Conservation (phyloP, 2,329 filamentous ascomycete species). For the Periglandula ipomoeae region DNA sequence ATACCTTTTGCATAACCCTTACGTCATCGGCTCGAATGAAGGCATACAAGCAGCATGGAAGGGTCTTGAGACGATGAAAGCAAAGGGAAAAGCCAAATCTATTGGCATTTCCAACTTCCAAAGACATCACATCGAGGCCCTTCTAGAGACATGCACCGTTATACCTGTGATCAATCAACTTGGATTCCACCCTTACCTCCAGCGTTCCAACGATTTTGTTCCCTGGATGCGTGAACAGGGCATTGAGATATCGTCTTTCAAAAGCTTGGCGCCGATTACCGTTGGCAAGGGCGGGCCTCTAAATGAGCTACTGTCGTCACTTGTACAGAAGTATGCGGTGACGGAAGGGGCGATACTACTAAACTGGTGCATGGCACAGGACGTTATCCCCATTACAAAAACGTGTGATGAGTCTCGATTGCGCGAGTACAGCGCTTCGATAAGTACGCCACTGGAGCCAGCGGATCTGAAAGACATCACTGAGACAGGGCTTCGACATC, state of each 20-base stretch:
- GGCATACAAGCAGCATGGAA: background rate
- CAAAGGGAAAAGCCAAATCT: background rate
- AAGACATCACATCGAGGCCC: background rate
- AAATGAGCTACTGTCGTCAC: slow-evolving; percentile 35
- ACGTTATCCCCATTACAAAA: slow-evolving; percentile 48
- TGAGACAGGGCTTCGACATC: too few relatives aligned
- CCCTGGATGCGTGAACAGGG: slow-evolving; percentile 47
- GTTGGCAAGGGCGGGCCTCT: slow-evolving; percentile 41
- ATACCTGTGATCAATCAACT: background rate
- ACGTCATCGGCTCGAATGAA: background rate
- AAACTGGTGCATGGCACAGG: slow-evolving; percentile 52
- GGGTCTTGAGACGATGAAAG: background rate
- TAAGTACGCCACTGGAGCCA: too few relatives aligned
- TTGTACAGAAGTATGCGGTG: slow-evolving; percentile 51
- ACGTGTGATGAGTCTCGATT: too few relatives aligned
- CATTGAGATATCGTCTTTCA: slow-evolving; percentile 48
- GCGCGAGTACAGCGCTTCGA: too few relatives aligned
- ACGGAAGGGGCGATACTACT: slow-evolving; percentile 45
- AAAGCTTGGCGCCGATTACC: slow-evolving; percentile 41
- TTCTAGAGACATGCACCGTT: slow-evolving; percentile 33
- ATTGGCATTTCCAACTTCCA: background rate
- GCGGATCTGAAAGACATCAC: too few relatives aligned
- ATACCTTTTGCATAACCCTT: slow-evolving; percentile 24
- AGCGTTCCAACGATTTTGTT: slow-evolving; percentile 49
- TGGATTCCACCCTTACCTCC: slow-evolving; percentile 40